phyloP scores from a whole-genome alignment of 176 grass and related monocot genomes.

The Ampelocalamus luodianensis region DNA sequence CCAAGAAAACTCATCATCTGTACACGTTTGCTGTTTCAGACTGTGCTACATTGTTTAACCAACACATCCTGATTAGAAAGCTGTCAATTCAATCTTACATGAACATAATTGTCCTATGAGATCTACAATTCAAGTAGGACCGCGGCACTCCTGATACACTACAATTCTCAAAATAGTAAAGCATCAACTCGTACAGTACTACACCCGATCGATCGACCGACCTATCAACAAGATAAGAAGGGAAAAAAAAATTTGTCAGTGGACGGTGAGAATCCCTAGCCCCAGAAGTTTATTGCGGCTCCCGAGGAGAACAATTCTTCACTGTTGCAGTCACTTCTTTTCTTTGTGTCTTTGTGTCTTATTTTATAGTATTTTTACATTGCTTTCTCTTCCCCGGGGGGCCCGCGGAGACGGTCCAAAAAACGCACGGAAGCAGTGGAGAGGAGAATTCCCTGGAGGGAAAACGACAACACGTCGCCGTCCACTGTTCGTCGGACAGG shows the following conservation, averaged over 20 bases:
- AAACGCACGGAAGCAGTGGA: conserved; percentile 31
- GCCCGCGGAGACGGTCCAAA: conserved; percentile 7
- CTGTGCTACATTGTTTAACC: background rate
- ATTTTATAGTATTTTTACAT: background rate
- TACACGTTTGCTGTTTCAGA: background rate
- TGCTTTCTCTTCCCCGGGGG: background rate
- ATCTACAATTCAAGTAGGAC: conserved; percentile 29
- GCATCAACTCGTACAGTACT: conserved; percentile 23
- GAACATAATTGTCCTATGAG: conserved; percentile 17
- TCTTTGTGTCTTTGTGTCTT: background rate
- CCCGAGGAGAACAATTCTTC: conserved; percentile 53
- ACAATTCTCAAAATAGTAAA: conserved; percentile 35
- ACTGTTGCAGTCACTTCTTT: conserved; percentile 34
- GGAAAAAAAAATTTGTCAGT: conserved; percentile 12
- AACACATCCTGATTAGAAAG: background rate
- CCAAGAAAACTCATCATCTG: background rate
- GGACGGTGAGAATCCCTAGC: conserved; percentile 48
- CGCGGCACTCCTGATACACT: conserved; percentile 1
- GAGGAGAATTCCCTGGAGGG: conserved; percentile 28
- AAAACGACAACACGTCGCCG: conserved; percentile 46
- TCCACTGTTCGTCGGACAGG: conserved; percentile 34
- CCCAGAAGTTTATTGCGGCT: conserved; percentile 37
- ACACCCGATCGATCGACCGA: background rate
- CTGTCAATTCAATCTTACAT: background rate
- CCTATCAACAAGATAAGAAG: background rate